phyloP scores from a whole-genome alignment of 192 early-diverging fungal genomes.

The Linnemannia elongata region DNA sequence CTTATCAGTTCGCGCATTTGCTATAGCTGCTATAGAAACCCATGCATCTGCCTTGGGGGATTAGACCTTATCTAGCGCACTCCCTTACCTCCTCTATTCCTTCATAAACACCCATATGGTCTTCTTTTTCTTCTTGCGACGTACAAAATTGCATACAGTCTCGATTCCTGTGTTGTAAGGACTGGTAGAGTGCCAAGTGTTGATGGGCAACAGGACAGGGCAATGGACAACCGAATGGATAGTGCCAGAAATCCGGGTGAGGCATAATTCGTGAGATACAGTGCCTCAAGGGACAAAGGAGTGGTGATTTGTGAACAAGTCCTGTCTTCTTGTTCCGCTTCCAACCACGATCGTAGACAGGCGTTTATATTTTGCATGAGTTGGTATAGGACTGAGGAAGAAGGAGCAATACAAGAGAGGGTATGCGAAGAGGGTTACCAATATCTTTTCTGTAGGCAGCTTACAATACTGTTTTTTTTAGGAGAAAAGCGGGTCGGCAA shows the following conservation, averaged over 20 bases:
- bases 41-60: constrained; percentile 7
- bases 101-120: background rate
- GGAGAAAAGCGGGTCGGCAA: no score
- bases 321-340: no score
- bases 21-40: constrained; percentile 22
- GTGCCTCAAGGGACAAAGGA: no score
- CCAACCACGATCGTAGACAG: no score
- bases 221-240: background rate
- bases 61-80: constrained; percentile 15
- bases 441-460: no score
- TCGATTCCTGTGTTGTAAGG: background rate
- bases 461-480: no score
- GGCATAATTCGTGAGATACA: no score
- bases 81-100: background rate
- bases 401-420: no score
- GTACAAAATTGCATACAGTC: background rate
- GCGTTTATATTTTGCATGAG: no score
- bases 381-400: no score
- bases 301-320: no score
- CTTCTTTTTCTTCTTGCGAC: background rate
- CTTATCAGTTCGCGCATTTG: constrained; percentile 27
- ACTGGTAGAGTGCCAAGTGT: background rate
- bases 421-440: no score
- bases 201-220: background rate
- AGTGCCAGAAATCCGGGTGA: background rate